phyloP scores from a whole-genome alignment of 208 protist genomes.

The Kentomonas sorsogonicus region DNA sequence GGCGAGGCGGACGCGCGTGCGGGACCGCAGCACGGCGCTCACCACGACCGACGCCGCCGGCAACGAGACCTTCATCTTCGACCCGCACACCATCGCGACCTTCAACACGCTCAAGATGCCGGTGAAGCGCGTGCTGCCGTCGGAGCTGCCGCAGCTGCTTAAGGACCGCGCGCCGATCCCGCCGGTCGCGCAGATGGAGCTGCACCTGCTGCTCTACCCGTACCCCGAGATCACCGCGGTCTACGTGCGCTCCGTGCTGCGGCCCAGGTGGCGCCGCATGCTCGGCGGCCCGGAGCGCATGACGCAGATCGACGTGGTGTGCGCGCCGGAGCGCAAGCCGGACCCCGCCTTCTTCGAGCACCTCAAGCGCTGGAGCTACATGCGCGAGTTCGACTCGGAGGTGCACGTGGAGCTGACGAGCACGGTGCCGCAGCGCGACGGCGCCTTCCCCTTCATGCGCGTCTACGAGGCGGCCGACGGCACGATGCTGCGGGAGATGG shows the following conservation, averaged over 20 bases:
- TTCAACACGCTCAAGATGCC: conserved; percentile 76
- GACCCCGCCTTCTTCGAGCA: conserved; percentile 45
- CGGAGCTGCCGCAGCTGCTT: conserved; percentile 36
- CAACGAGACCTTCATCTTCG: conserved; percentile 43
- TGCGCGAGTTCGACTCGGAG: conserved; percentile 79
- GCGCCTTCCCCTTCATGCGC: conserved; percentile 35
- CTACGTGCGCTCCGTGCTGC: conserved; percentile 72
- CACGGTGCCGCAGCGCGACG: conserved; percentile 16
- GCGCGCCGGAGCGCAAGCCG: conserved; percentile 28
- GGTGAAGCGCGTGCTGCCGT: conserved; percentile 62
- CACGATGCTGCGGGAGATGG: conserved; percentile 50
- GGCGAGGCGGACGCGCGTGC: conserved; percentile 32
- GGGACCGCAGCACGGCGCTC: conserved; percentile 13
- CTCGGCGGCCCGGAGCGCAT: conserved; percentile 56
- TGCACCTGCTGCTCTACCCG: conserved; percentile 71
- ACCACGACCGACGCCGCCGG: neutral
- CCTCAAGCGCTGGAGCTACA: conserved; percentile 82
- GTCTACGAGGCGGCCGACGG: conserved; percentile 59
- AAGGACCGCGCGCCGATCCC: conserved; percentile 43
- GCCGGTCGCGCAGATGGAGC: conserved; percentile 74
- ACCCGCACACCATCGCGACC: conserved; percentile 34
- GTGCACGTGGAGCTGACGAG: conserved; percentile 78
- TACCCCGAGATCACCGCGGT: conserved; percentile 56
- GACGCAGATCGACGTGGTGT: conserved; percentile 83
- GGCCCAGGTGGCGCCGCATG: conserved; percentile 63